phyloP scores from a whole-genome alignment of 108 stramenopile species.

The Skeletonema potamos region DNA sequence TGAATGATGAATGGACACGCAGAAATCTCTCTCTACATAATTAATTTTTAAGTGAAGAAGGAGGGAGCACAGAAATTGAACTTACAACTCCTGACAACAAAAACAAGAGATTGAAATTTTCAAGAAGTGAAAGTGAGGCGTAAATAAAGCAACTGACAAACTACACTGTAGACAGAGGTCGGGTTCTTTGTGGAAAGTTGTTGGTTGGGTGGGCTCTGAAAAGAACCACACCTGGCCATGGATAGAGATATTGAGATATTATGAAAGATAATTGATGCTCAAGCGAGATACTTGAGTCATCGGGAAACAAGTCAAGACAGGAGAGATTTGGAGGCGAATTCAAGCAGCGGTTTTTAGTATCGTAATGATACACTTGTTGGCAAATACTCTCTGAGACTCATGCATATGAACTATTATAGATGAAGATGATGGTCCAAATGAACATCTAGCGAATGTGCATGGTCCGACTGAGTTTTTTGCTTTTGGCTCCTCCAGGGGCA shows the following conservation, averaged over 20 bases:
- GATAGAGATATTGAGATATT: constrained; percentile 8
- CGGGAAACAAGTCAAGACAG: constrained; percentile 10
- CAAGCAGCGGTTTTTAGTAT: constrained; percentile 13
- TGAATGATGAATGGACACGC: no score
- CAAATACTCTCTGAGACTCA: constrained; percentile 37
- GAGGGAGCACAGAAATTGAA: no score
- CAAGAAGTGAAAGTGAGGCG: no score
- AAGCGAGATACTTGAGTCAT: constrained; percentile 24
- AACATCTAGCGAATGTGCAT: constrained; percentile 62
- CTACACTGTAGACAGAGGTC: neutral
- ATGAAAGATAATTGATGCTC: constrained; percentile 13
- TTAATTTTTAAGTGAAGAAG: no score
- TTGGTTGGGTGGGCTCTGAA: constrained; percentile 45
- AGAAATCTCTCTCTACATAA: no score
- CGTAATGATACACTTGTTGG: neutral
- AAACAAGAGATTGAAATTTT: no score
- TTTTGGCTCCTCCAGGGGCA: constrained; percentile 36
- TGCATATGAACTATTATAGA: constrained; percentile 14
- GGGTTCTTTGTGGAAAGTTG: constrained; percentile 38
- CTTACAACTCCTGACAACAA: no score
- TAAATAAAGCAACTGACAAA: no score
- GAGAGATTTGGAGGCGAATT: constrained; percentile 14
- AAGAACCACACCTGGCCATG: constrained; percentile 49
- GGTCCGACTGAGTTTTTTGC: constrained; percentile 58
- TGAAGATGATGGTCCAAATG: neutral